Evolutionary conservation across 257 asterid species (phyloP), one percentile per base, ranked within the genome.

Genomic region (Anisodus tanguticus): DNA sequence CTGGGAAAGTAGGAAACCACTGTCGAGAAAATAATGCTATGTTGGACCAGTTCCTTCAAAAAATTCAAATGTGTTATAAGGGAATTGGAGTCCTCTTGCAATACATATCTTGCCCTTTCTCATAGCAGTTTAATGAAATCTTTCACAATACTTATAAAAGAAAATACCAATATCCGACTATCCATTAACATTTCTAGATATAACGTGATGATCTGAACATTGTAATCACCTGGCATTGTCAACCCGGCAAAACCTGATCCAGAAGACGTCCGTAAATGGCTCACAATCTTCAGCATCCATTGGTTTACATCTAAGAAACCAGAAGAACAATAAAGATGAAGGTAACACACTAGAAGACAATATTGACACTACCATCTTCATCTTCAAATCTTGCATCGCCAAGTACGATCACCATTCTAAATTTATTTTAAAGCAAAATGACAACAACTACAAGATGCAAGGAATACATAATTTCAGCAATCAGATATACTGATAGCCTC

Each of bases 281-380:
- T 93, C 97, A 81, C 98, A 94, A 9, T 95, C 99, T 87, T 93
- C 99, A 2, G 88, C 98, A 83, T 95, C 98, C 98, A 95, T 93
- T 8, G 98, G 98, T 88, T 94, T 94, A 88, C 98, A 95, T 85
- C 98, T 94, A 84, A 83, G 83, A 70, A 69, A 82, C 35, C 80
- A 58, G 54, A 22, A 81, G 59, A 17, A 79, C n/a, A 2, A 71
- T 8, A 45, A 51, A 13, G 49, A 67, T 7, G 54, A 47, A 68
- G 47, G 76, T 26, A 37, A 62, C 6, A 17, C 12, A 51, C 68
- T 63, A 70, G 12, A 76, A 26, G 81, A 76, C 49, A 76, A 22
- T 53, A 76, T 76, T 22, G 26, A 76, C 81, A 12, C 63, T 13
- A 51, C 47, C 64, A 76, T 7, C 26, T 51, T 26, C 59, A 76